phyloP scores from a whole-genome alignment of 306 rosid species.

The peach (Prunus persica) region DNA sequence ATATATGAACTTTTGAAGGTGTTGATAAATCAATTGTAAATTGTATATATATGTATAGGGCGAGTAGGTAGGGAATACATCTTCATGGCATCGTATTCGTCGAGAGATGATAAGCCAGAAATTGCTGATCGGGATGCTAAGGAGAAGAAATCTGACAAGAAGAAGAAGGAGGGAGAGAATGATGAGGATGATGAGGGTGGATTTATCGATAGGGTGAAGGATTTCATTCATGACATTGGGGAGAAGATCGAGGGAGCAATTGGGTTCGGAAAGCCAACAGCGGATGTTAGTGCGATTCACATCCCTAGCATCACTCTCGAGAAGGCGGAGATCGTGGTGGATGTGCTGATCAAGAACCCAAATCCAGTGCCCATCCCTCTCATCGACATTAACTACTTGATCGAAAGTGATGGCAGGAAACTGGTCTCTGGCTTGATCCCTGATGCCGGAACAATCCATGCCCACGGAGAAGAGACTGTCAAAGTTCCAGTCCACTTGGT shows the following conservation, averaged over 20 bases:
- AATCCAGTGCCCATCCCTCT: conserved; percentile 93
- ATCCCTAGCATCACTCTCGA: conserved; percentile 65
- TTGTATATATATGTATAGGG: not conserved
- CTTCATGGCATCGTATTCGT: conserved; percentile 57
- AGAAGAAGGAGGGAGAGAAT: conserved; percentile 29
- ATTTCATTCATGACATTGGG: conserved; percentile 86
- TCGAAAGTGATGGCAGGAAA: conserved; percentile 90
- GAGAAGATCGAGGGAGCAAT: conserved; percentile 85
- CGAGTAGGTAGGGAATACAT: not conserved
- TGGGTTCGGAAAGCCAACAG: conserved; percentile 94
- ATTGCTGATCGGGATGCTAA: conserved; percentile 52
- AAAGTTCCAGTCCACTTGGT: conserved; percentile 69
- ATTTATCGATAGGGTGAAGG: conserved; percentile 83
- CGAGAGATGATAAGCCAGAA: conserved; percentile 41
- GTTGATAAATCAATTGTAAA: not conserved
- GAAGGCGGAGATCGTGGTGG: conserved; percentile 71
- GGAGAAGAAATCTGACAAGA: conserved; percentile 48
- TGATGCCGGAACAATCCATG: conserved; percentile 82
- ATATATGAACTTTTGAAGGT: not conserved
- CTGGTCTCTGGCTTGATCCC: conserved; percentile 88
- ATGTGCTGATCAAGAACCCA: conserved; percentile 84
- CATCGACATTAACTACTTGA: conserved; percentile 71
- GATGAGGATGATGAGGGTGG: conserved; percentile 57
- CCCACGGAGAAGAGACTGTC: conserved; percentile 85
- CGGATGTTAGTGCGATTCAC: conserved; percentile 70